Evolutionary conservation across 345 rosid species (phyloP).

Genomic region (Melastoma malabathricum): DNA sequence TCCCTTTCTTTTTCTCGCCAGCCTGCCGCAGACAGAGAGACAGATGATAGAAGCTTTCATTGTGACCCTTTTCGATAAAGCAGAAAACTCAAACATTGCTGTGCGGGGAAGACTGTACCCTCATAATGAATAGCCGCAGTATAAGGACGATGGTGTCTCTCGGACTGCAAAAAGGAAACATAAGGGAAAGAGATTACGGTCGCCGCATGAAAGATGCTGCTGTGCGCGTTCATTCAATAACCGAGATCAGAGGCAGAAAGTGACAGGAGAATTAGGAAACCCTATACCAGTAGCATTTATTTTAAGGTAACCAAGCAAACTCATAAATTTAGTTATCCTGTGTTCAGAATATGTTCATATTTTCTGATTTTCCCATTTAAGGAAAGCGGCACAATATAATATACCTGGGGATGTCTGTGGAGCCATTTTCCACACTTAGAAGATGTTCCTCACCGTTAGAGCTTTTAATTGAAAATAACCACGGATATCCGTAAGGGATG

Average conservation of each 20-base stretch:
- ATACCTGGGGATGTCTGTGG: constrained; percentile 53
- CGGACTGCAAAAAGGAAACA: constrained; percentile 36
- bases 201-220: not conserved
- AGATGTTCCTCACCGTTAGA: constrained; percentile 34
- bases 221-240: not conserved
- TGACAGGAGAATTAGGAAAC: no score
- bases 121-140: constrained; percentile 51
- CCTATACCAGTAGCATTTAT: no score
- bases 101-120: constrained; percentile 33
- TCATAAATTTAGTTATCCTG: no score
- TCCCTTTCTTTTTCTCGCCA: constrained; percentile 51
- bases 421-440: constrained; percentile 35
- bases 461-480: constrained; percentile 44
- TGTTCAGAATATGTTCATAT: not conserved
- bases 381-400: constrained; percentile 9
- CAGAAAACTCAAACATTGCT: no score
- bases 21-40: constrained; percentile 30
- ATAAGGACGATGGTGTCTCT: constrained; percentile 79
- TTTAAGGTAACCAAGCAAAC: no score
- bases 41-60: not conserved
- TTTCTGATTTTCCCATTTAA: not conserved
- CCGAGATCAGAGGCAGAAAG: not conserved
- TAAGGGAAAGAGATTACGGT: not conserved
- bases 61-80: no score
- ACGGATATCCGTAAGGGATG: constrained; percentile 51